phyloP scores from a whole-genome alignment of 768 basidiomycete species.

The Termitomyces sp. region DNA sequence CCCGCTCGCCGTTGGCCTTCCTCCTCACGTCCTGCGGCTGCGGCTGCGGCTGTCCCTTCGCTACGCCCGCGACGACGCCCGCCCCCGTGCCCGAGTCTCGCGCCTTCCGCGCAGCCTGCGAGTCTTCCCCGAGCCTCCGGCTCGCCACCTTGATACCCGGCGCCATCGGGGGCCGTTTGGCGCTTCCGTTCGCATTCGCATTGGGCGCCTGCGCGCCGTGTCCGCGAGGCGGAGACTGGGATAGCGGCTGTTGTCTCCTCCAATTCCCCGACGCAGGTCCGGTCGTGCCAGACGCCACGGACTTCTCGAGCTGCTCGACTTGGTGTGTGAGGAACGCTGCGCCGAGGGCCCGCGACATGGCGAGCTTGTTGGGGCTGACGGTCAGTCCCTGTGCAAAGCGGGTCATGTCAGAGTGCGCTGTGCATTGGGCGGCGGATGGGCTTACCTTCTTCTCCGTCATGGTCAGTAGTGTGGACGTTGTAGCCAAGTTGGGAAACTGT shows the following conservation, averaged over 20 bases:
- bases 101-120: constrained; percentile 14
- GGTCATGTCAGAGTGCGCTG: not conserved
- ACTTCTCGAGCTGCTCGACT: constrained; percentile 82
- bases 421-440: not conserved
- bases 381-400: constrained; percentile 16
- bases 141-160: constrained; percentile 26
- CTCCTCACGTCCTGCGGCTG: constrained; percentile 14
- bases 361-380: constrained; percentile 49
- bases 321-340: constrained; percentile 86
- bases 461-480: not conserved
- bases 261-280: constrained; percentile 54
- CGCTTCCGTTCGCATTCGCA: not conserved
- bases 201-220: constrained; percentile 5
- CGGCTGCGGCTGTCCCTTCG: not conserved
- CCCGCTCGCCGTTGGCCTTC: constrained; percentile 21
- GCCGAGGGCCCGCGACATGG: constrained; percentile 84
- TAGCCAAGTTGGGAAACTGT: not conserved
- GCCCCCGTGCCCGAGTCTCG: constrained; percentile 7
- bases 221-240: not conserved
- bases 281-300: constrained; percentile 36
- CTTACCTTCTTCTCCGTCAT: constrained; percentile 13
- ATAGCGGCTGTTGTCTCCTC: constrained; percentile 40
- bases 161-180: constrained; percentile 26
- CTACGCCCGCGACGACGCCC: constrained; percentile 3
- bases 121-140: constrained; percentile 22